Evolutionary conservation across 2,329 filamentous ascomycete species (phyloP).

Genomic region (Fusarium nisikadoi): DNA sequence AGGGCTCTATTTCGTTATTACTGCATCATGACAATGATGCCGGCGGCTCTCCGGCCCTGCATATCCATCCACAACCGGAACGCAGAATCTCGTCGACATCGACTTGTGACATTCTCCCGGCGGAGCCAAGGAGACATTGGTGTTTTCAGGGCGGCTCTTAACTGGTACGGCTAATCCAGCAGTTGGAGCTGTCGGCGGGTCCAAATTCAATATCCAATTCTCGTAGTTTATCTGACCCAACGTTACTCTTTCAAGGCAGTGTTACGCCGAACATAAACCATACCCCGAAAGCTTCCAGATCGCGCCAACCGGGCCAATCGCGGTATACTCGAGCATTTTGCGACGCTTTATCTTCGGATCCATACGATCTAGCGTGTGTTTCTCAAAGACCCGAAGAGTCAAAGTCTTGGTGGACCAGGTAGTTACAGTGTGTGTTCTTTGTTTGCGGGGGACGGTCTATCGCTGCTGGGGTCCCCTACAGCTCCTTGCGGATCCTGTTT

Average conservation of each 20-base stretch:
- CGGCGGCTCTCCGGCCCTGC: conserved; percentile 36
- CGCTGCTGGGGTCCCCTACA: conserved; percentile 25
- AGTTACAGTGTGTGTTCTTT: neutral
- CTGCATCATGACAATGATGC: conserved; percentile 1
- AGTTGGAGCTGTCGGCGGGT: conserved; percentile 37
- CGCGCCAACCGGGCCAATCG: conserved; percentile 41
- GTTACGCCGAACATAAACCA: conserved; percentile 15
- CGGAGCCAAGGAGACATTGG: conserved; percentile 32
- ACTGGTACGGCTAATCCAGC: conserved; percentile 45
- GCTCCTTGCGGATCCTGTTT: conserved; percentile 24
- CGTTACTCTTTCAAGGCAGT: conserved; percentile 15
- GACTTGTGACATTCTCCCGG: conserved; percentile 37
- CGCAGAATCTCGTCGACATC: conserved; percentile 2
- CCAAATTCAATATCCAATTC: conserved; percentile 32
- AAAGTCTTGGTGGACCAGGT: conserved; percentile 13
- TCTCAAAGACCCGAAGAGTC: neutral
- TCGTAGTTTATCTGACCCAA: conserved; percentile 20
- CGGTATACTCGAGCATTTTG: conserved; percentile 16
- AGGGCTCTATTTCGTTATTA: conserved; percentile 4
- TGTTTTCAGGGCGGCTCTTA: conserved; percentile 35
- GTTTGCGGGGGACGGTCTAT: conserved; percentile 23
- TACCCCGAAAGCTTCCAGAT: conserved; percentile 20
- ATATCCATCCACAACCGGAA: conserved; percentile 27
- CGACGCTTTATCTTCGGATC: conserved; percentile 25
- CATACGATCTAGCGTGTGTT: conserved; percentile 8